Evolutionary conservation across 2,329 filamentous ascomycete species (phyloP).

Genomic region (Ophiocordyceps camponoti-saundersi): DNA sequence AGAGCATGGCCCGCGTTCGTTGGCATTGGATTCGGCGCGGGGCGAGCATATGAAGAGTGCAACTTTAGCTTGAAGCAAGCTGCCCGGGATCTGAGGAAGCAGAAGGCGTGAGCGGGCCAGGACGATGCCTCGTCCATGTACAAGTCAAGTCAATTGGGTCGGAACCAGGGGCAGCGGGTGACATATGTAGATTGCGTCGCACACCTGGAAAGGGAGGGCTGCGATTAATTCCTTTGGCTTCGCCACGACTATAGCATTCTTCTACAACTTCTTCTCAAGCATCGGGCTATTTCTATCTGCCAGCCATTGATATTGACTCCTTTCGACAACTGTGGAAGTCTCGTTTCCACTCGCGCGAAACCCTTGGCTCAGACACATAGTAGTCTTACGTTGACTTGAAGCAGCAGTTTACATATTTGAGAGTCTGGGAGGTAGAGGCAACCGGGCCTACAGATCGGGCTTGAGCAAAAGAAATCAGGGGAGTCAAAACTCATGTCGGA

Average conservation of each 20-base stretch:
- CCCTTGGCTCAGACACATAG: too few relatives aligned
- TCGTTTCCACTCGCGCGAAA: too few relatives aligned
- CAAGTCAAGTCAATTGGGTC: slow-evolving; percentile 7
- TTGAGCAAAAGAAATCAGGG: not conserved
- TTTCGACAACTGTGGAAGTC: not conserved
- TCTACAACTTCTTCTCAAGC: not conserved
- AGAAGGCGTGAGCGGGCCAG: slow-evolving; percentile 18
- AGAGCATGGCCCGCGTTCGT: slow-evolving; percentile 95
- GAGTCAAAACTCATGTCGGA: slow-evolving; percentile 10
- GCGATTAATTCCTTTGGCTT: not conserved
- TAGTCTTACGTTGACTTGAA: too few relatives aligned
- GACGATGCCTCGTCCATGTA: slow-evolving; percentile 8
- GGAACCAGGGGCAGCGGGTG: slow-evolving; percentile 2
- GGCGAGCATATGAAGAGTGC: slow-evolving; percentile 95
- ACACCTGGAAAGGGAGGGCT: slow-evolving; percentile 1
- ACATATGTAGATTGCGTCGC: slow-evolving; percentile 6
- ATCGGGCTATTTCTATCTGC: not conserved
- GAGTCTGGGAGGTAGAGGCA: too few relatives aligned
- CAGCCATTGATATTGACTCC: not conserved
- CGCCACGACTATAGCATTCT: not conserved
- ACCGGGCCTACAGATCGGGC: too few relatives aligned
- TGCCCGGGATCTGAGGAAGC: slow-evolving; percentile 38
- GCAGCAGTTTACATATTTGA: too few relatives aligned
- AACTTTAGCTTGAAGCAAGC: slow-evolving; percentile 60
- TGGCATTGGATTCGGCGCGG: slow-evolving; percentile 86